Evolutionary conservation across 1,284 basidiomycete species (phyloP), one percentile per base, ranked within the genome.

Genomic region (Thecaphora thlaspeos): DNA sequence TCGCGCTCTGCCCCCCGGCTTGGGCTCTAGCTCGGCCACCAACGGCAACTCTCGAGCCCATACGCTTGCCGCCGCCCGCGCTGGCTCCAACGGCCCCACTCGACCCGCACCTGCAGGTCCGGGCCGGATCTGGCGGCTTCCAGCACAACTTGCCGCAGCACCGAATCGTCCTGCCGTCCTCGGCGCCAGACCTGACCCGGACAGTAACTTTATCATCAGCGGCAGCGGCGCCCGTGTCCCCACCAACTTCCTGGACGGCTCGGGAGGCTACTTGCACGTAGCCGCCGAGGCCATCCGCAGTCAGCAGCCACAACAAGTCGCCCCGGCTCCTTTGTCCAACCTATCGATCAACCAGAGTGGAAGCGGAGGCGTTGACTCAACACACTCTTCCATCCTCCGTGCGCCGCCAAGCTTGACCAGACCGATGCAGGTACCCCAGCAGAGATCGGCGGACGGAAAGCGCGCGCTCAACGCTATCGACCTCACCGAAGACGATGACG

Each of bases 151-250:
- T n/a, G 10, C 17, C 17, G 32, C 32, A 34, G 10, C 10, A 34
- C 10, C 32, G 32, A 34, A 34, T 17, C 10, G 32, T 10, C 32
- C 10, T 17, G 17, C 10, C 32, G 32, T 34, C 17, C 32, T 18
- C 38, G n/a, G 7, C 10, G n/a, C 3, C 10, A 8, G 5, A 22
- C 18, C 32, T 17, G 10, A 19, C 18, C 11, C 19, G 7, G 18
- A 19, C 7, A 48, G 43, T 26, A 40, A 48, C 26, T 17, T 65
- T n/a, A 37, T 68, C 43, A 55, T 72, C 11, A 57, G 65, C 5
- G 70, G 70, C 22, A 70, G 68, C 42, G 70, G 70, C 14, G 70
- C 70, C 18, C 58, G 70, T 22, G 70, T 72, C 2, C 70, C 70
- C 2, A 72, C 64, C 9, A 51, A 58, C 24, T 65, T 72, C 37